Percentiles rank a stretch among this genome's conserved stretches.
Conservation (phyloP, 495 filamentous ascomycete species). For the Trichoderma virens region DNA sequence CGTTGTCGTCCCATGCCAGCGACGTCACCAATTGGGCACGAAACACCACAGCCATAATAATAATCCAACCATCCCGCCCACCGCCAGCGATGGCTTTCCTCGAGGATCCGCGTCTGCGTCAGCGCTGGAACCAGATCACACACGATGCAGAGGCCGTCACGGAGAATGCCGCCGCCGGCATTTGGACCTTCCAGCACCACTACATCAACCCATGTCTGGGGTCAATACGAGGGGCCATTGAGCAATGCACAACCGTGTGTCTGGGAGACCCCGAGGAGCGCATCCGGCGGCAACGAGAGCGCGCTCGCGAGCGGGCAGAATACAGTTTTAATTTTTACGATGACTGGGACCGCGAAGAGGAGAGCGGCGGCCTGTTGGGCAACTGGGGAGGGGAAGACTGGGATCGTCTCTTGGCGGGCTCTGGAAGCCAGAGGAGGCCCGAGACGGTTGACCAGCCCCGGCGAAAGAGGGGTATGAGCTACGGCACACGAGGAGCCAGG, state of each 20-base stretch:
- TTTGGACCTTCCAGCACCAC: slow-evolving; percentile 79
- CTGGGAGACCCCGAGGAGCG: slow-evolving; percentile 68
- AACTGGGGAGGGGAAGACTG: slow-evolving; percentile 63
- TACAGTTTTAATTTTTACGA: slow-evolving; percentile 96
- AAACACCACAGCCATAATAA: neutral
- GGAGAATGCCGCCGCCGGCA: slow-evolving; percentile 76
- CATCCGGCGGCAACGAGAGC: slow-evolving; percentile 52
- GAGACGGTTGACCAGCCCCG: slow-evolving; percentile 57
- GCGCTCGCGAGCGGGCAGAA: slow-evolving; percentile 55
- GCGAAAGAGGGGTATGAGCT: slow-evolving; percentile 78
- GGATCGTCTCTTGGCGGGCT: slow-evolving; percentile 77
- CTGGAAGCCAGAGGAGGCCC: slow-evolving; percentile 42
- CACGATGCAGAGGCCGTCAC: slow-evolving; percentile 89
- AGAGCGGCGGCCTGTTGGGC: slow-evolving; percentile 53
- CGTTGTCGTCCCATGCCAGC: neutral
- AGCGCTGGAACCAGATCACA: slow-evolving; percentile 86
- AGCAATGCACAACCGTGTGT: slow-evolving; percentile 64
- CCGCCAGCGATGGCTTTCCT: slow-evolving; percentile 44
- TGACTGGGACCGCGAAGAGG: slow-evolving; percentile 76
- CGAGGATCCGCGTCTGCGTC: slow-evolving; percentile 86
- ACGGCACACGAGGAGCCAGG: slow-evolving; percentile 60
- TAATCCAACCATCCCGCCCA: neutral
- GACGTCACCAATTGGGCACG: slow-evolving; percentile 4
- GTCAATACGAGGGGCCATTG: slow-evolving; percentile 55
- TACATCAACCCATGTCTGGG: slow-evolving; percentile 79